Conservation (phyloP, 768 basidiomycete species). For the Rhizopogon rudus region DNA sequence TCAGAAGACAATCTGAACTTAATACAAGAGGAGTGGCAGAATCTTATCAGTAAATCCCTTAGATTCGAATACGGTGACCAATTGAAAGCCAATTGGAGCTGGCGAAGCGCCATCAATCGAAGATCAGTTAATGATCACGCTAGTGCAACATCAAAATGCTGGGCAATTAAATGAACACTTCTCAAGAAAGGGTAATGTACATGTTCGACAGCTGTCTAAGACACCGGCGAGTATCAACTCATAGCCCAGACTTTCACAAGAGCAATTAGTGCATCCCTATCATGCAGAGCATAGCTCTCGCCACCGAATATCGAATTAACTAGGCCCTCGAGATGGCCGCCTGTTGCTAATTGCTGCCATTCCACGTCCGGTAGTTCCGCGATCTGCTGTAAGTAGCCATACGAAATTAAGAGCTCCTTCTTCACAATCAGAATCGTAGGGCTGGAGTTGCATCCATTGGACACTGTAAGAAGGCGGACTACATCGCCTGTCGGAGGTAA, state of each 20-base stretch:
- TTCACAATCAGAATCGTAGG: constrained; percentile 24
- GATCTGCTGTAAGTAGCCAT: constrained; percentile 29
- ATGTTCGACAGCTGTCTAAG: no score
- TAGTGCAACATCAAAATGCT: no score
- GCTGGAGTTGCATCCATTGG: constrained; percentile 12
- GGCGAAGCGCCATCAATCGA: no score
- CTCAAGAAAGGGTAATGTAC: no score
- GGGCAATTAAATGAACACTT: no score
- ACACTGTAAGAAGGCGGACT: constrained; percentile 25
- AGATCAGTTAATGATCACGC: no score
- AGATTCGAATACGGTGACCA: no score
- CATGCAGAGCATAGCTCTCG: constrained; percentile 2
- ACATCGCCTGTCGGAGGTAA: constrained; percentile 6
- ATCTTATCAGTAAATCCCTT: no score
- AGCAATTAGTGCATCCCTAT: not conserved
- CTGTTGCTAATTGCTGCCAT: constrained; percentile 27
- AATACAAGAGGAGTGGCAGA: no score
- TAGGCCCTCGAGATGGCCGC: constrained; percentile 19
- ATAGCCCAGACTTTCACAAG: constrained; percentile 1
- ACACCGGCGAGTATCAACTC: constrained; percentile 4
- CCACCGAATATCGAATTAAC: constrained; percentile 23
- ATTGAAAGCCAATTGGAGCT: no score
- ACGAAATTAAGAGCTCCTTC: constrained; percentile 35
- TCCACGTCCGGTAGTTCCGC: constrained; percentile 25
- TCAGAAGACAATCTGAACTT: no score